These are phyloP conservation scores for Mortierella sp. DNA, from an alignment of 371 early-diverging fungal genomes.

Conservation along the genomic window DNA sequence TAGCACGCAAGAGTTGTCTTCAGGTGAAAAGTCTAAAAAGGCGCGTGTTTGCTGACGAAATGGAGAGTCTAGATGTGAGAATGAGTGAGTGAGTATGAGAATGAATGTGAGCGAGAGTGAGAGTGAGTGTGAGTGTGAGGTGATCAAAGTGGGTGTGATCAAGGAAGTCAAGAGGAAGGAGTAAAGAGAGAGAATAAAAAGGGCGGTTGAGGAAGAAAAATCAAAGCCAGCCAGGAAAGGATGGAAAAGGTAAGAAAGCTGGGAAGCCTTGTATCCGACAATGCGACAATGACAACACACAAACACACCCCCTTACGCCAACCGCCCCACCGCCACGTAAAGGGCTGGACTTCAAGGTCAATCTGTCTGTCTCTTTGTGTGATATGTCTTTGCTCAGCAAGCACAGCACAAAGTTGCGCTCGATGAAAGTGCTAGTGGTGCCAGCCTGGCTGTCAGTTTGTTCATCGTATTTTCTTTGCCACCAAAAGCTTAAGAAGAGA, in stretches of 20 bases:
- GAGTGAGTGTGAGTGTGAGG: no score
- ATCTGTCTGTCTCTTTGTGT: background rate
- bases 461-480: background rate
- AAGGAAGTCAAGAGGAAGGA: background rate
- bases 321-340: background rate
- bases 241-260: background rate
- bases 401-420: background rate
- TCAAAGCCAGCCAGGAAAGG: background rate
- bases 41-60: background rate
- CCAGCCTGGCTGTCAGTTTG: background rate
- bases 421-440: background rate
- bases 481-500: background rate
- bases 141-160: no score
- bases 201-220: background rate
- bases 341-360: background rate
- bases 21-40: background rate
- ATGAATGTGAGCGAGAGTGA: background rate
- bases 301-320: background rate
- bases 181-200: background rate
- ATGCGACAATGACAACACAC: background rate
- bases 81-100: background rate
- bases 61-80: no score
- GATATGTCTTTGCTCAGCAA: no score
- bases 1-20: background rate
- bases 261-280: no score